Evolutionary conservation across 345 rosid species (phyloP).

Genomic region (Angophora floribunda): DNA sequence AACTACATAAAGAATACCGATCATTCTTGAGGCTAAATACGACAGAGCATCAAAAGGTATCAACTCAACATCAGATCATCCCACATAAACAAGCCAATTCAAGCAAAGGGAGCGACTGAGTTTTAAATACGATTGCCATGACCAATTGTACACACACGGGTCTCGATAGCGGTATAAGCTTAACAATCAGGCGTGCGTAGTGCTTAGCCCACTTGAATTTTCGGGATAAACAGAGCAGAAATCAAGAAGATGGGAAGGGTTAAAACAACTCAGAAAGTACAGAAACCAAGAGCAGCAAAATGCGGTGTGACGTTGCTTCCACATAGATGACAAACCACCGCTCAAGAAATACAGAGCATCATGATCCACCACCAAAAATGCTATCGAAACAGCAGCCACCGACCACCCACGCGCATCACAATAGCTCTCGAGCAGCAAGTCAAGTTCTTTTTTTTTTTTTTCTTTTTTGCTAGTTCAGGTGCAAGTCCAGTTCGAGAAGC

Average conservation of each 20-base stretch:
- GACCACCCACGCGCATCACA: not conserved
- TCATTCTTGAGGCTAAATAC: not conserved
- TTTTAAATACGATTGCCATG: not conserved
- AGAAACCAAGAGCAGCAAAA: not conserved
- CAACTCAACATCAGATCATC: not conserved
- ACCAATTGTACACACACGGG: not conserved
- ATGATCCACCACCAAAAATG: not conserved
- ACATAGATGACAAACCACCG: not conserved
- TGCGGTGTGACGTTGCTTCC: not conserved
- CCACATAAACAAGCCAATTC: not conserved
- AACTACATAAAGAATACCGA: not conserved
- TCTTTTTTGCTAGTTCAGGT: not conserved
- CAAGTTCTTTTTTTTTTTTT: not conserved
- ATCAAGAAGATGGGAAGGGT: not conserved
- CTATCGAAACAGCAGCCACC: not conserved
- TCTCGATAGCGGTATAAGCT: not conserved
- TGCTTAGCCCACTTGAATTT: not conserved
- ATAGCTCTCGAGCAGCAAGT: not conserved
- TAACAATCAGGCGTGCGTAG: not conserved
- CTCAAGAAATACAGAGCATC: not conserved
- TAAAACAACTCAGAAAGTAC: not conserved
- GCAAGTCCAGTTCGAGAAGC: not conserved
- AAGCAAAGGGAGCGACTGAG: not conserved
- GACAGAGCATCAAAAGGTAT: not conserved
- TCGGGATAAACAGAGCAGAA: not conserved